A percentile compares a stretch with the other conserved stretches of the same genome.
Evolutionary conservation across 2,329 filamentous ascomycete species (phyloP).

Genomic region (Cercospora zeina): DNA sequence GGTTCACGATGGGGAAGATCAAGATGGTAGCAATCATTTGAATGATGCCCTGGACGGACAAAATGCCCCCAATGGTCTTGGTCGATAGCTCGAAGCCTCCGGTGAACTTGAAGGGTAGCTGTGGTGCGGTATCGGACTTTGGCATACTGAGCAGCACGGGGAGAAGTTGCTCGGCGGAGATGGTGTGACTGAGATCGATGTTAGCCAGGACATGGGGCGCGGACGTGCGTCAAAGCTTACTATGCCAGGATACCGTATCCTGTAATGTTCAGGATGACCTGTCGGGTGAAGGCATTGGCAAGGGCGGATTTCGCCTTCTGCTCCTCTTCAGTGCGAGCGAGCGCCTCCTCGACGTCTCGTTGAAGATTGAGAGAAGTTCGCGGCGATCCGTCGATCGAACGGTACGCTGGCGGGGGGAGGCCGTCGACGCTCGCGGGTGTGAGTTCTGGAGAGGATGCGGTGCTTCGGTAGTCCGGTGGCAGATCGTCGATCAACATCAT

Average conservation of each 20-base stretch:
- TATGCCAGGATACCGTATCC: slow-evolving; percentile 92
- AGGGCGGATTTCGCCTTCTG: slow-evolving; percentile 39
- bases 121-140: slow-evolving; percentile 50
- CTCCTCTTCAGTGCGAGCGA: slow-evolving; percentile 36
- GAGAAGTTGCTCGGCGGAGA: slow-evolving; percentile 91
- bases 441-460: slow-evolving; percentile 56
- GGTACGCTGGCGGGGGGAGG: slow-evolving; percentile 39
- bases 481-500: slow-evolving; percentile 65
- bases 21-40: slow-evolving; percentile 84
- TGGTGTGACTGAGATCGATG: slow-evolving; percentile 71
- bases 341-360: slow-evolving; percentile 30
- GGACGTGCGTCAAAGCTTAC: slow-evolving; percentile 58
- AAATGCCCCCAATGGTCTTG: slow-evolving; percentile 80
- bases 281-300: slow-evolving; percentile 72
- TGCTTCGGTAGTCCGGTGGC: slow-evolving; percentile 67
- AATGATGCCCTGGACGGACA: slow-evolving; percentile 85
- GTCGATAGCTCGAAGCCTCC: slow-evolving; percentile 83
- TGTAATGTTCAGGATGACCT: slow-evolving; percentile 82
- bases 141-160: slow-evolving; percentile 84
- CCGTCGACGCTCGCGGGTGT: slow-evolving; percentile 31
- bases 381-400: slow-evolving; percentile 38
- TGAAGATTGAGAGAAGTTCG: slow-evolving; percentile 31
- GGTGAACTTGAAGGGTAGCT: slow-evolving; percentile 82
- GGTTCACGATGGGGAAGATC: slow-evolving; percentile 76
- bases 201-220: slow-evolving; percentile 13